Base-by-base conservation (phyloP, 2,329 filamentous ascomycete genomes). In the Verticillium isaacii region DNA sequence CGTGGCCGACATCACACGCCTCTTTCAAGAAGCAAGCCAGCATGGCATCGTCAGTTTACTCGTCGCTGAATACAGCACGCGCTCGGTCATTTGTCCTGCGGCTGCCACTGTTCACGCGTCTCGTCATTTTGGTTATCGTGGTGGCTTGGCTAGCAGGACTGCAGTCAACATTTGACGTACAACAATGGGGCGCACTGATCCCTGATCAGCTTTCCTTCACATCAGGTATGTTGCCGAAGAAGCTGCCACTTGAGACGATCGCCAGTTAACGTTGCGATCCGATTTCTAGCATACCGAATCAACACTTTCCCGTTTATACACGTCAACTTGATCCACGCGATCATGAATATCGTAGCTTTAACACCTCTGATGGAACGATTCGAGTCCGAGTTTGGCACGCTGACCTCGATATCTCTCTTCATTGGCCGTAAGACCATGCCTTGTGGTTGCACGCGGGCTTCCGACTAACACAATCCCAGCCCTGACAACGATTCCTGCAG, bases 231-330 rank as follows among this genome's bases (percentile, higher is more conserved):
- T 83, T 41, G 25, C 41, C 25, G 11, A 2, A 23, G 8, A 23
- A 5, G 5, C 19, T 19, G n/a, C 9, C 2, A 11, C 4, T 19
- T 3, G 2, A 14, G 8, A 52, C 9, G 45, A 25, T 25, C 45
- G n/a, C 19, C 19, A 6, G 19, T 14, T 39, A n/a, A 29, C 9
- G 23, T 14, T 37, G 8, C 19, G 25, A 55, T 11, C 2, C 32
- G 5, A 7, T 17, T 17, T 58, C 59, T 73, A 97, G 93, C 96
- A 79, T 94, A 97, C 76, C 89, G 95, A 64, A 83, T 96, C 39
- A 97, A 97, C 73, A 96, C 94, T 0, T 99, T 92, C 72, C 92
- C 93, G 1, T 80, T 99, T 61, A 87, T 97, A 63, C 95, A 99
- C 73, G 75, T 87, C 55, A 90, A 89, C 69, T 83, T 96, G 73